Evolutionary conservation across 192 early-diverging fungal species (phyloP), one percentile per base, ranked within the genome.

Genomic region (Linnemannia exigua): DNA sequence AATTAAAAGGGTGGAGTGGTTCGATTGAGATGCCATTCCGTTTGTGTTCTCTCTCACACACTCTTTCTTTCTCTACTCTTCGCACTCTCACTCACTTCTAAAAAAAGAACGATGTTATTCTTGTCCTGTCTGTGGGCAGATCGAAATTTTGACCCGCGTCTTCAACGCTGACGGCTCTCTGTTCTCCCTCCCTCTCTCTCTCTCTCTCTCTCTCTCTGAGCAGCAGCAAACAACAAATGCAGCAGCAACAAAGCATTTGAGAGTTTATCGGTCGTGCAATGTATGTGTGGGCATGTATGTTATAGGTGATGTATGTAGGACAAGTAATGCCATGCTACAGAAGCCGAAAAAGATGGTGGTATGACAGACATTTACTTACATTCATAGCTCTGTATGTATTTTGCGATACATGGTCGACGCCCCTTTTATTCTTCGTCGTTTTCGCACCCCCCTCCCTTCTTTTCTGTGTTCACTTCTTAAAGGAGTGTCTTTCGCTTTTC

Each of bases 171-270:
- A 44, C 41, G 41, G 41, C 41, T 44, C 41, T 44, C 41, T 44
- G n/a, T n/a, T n/a, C n/a, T n/a, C n/a, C n/a, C n/a, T n/a, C n/a
- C n/a, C n/a, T n/a, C n/a, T n/a, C n/a, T n/a, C n/a, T n/a, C n/a
- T n/a, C n/a, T n/a, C n/a, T n/a, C n/a, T n/a, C n/a, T 63, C 28
- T n/a, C 28, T 63, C 31, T 63, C 58, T 63, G 58, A 63, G 58
- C 58, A 63, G 25, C 54, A 28, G 58, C 28, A 63, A 61, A n/a
- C 25, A 61, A 8, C 54, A 28, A n/a, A n/a, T n/a, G n/a, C n/a
- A n/a, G 6, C 54, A 61, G 54, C 25, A 61, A 12, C 54, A 63
- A 31, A n/a, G 58, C 58, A 63, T 5, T 44, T 44, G 41, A 44
- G 41, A 63, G 58, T 63, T 20, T n/a, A 58, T 25, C 52, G 52